Evolutionary conservation across 495 filamentous ascomycete species (phyloP).

Genomic region (Neurospora intermedia): DNA sequence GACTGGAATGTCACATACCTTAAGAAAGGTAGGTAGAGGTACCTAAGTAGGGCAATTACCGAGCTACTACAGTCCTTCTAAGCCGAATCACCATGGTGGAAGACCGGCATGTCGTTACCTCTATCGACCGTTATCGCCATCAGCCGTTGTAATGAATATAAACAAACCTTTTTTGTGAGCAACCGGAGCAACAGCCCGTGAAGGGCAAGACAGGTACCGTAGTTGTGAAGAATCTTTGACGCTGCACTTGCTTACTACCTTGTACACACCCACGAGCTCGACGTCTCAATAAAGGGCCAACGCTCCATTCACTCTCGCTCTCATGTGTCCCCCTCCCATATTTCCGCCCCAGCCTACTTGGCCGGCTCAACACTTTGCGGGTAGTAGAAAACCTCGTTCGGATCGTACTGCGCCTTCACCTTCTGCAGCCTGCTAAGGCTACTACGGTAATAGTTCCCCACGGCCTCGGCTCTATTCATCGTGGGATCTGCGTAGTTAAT

Average conservation of each 20-base stretch:
- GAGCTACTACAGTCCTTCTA: not conserved
- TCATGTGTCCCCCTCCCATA: not conserved
- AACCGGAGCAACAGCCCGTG: not conserved
- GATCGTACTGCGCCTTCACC: conserved; percentile 47
- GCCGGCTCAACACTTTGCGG: conserved; percentile 44
- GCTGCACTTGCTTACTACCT: not conserved
- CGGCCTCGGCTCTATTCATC: conserved; percentile 26
- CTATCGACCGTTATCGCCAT: not conserved
- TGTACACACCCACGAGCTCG: not conserved
- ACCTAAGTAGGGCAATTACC: not conserved
- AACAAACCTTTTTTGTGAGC: not conserved
- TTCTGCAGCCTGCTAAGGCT: conserved; percentile 40
- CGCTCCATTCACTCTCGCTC: not conserved
- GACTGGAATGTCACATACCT: not conserved
- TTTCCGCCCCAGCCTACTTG: not conserved
- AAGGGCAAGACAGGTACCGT: not conserved
- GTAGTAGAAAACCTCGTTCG: conserved; percentile 51
- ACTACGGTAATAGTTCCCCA: conserved; percentile 39
- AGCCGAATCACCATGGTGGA: not conserved
- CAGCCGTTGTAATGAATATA: not conserved
- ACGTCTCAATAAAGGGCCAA: not conserved
- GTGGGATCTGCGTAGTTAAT: conserved; percentile 36
- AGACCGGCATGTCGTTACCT: not conserved
- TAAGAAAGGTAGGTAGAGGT: too few species aligned
- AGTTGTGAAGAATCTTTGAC: not conserved